These are phyloP conservation scores for Trichosporon ovoides DNA, from an alignment of 1,284 basidiomycete species.

Conservation along the genomic window DNA sequence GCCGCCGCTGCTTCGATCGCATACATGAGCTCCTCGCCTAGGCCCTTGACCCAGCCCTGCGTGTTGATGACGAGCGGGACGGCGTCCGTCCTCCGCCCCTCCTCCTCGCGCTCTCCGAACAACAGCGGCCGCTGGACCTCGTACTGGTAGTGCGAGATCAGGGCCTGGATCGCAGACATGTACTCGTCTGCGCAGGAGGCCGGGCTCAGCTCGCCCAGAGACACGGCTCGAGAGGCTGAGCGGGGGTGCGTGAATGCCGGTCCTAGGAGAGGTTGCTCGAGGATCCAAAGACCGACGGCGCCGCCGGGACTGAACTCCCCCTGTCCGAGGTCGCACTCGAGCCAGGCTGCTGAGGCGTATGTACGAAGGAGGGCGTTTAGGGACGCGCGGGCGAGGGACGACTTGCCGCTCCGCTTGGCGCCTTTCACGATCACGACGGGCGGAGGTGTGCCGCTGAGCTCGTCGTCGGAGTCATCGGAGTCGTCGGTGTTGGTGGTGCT, in stretches of 20 bases:
- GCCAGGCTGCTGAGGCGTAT: conserved; percentile 71
- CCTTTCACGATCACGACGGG: conserved; percentile 65
- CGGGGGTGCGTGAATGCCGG: conserved; percentile 78
- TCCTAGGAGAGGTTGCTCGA: conserved; percentile 65
- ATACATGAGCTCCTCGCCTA: conserved; percentile 73
- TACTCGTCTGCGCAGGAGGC: conserved; percentile 75
- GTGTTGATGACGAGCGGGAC: conserved; percentile 89
- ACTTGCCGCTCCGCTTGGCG: conserved; percentile 82
- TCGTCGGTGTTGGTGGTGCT: background rate
- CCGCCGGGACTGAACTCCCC: conserved; percentile 88
- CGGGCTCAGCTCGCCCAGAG: conserved; percentile 73
- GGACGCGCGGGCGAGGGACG: conserved; percentile 69
- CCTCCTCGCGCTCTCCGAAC: conserved; percentile 9
- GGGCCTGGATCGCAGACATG: conserved; percentile 61
- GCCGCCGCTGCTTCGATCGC: conserved; percentile 64
- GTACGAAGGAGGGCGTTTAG: conserved; percentile 64
- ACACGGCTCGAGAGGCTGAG: conserved; percentile 70
- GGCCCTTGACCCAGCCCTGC: conserved; percentile 93
- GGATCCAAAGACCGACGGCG: conserved; percentile 70
- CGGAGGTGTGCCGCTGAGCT: conserved; percentile 13
- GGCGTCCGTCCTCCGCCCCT: conserved; percentile 51
- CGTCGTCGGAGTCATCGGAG: conserved; percentile 22
- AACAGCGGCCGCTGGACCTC: conserved; percentile 58
- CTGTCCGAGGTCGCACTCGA: conserved; percentile 91
- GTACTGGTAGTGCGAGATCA: conserved; percentile 65